Percentiles rank a stretch among this genome's conserved stretches.
phyloP scores from a whole-genome alignment of 805 yeast genomes.

The Allodekkera sacchari region DNA sequence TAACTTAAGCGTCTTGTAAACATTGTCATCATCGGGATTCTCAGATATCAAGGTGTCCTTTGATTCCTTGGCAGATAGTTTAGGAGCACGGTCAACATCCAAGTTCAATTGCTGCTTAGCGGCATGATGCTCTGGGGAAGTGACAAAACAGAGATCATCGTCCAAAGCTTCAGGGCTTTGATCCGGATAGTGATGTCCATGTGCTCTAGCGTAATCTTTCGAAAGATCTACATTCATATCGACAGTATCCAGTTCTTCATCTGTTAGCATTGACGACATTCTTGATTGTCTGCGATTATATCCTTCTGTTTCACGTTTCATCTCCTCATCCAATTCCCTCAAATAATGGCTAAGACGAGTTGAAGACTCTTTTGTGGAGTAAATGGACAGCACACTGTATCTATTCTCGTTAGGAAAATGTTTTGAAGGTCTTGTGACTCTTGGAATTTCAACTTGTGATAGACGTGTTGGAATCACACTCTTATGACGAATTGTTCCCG shows the following conservation, averaged over 20 bases:
- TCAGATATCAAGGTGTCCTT: slow-evolving; percentile 36
- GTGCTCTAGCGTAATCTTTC: slow-evolving; percentile 4
- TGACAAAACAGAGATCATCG: slow-evolving; percentile 25
- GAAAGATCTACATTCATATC: slow-evolving; percentile 14
- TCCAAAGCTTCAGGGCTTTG: too few species aligned
- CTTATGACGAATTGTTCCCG: slow-evolving; percentile 14
- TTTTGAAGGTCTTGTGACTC: slow-evolving; percentile 60
- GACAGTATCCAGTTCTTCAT: slow-evolving; percentile 10
- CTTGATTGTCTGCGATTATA: neutral
- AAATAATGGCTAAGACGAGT: slow-evolving; percentile 44
- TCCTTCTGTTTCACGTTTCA: slow-evolving; percentile 4
- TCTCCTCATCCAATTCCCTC: slow-evolving; percentile 18
- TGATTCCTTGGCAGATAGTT: slow-evolving; percentile 18
- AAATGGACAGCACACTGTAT: slow-evolving; percentile 61
- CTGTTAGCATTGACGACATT: slow-evolving; percentile 3
- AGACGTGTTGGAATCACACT: slow-evolving; percentile 41
- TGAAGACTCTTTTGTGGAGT: slow-evolving; percentile 60
- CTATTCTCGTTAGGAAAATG: slow-evolving; percentile 58
- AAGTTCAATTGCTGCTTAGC: too few species aligned
- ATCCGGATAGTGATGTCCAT: too few species aligned
- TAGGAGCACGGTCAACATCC: slow-evolving; percentile 11
- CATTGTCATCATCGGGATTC: slow-evolving; percentile 26
- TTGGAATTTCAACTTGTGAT: slow-evolving; percentile 61
- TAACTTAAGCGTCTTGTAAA: slow-evolving; percentile 39
- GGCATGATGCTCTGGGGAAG: slow-evolving; percentile 21